phyloP scores from a whole-genome alignment of 176 grass and related monocot species.

The Elymus sibiricus region DNA sequence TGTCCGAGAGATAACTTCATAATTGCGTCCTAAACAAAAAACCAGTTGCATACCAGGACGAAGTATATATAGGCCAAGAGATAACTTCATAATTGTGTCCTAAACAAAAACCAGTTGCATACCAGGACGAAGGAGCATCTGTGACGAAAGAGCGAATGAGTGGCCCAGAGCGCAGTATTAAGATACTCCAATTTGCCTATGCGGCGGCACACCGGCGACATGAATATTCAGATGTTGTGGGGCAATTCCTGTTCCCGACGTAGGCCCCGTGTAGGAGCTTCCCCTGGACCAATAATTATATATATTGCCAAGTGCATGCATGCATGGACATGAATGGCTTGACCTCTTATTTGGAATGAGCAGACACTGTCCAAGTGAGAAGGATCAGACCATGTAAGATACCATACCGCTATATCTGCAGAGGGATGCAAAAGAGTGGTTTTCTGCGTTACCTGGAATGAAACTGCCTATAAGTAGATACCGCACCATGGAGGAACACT shows the following conservation, averaged over 20 bases:
- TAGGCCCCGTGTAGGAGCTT: background rate
- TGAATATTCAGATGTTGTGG: background rate
- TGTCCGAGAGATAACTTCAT: background rate
- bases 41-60: background rate
- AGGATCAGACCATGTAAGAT: conserved; percentile 9
- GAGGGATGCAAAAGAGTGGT: background rate
- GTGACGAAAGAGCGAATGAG: background rate
- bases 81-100: background rate
- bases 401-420: background rate
- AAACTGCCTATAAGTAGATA: conserved; percentile 28
- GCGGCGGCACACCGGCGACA: background rate
- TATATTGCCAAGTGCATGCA: conserved; percentile 15
- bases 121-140: background rate
- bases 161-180: background rate
- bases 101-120: background rate
- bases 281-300: conserved; percentile 10
- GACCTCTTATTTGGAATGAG: conserved; percentile 19
- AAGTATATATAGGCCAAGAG: background rate
- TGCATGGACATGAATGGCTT: background rate
- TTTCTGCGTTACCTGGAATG: background rate
- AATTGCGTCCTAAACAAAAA: background rate
- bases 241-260: background rate
- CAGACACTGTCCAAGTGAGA: conserved; percentile 29
- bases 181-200: background rate
- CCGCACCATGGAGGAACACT: background rate